Evolutionary conservation across 1,284 basidiomycete genomes (phyloP).

Genomic region (Amylostereum areolatum): DNA sequence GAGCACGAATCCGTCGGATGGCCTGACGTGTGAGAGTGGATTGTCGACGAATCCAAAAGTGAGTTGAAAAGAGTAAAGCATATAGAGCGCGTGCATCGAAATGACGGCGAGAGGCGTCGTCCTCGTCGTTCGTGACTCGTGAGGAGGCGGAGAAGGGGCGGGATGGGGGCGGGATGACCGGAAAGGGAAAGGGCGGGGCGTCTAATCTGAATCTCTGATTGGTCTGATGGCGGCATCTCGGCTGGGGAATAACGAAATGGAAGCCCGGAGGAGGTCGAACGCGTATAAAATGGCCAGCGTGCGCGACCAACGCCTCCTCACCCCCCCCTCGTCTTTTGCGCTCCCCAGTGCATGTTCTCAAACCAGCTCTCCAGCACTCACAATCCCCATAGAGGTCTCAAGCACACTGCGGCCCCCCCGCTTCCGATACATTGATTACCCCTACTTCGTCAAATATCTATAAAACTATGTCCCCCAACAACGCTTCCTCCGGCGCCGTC

Average conservation of each 20-base stretch:
- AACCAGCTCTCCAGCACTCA: constrained; percentile 79
- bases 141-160: no score
- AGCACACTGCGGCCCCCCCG: constrained; percentile 63
- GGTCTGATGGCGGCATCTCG: not conserved
- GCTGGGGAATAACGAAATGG: not conserved
- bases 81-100: no score
- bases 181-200: no score
- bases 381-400: constrained; percentile 71
- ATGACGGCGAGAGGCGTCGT: no score
- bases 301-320: not conserved
- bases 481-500: constrained; percentile 52
- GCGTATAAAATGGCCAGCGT: not conserved
- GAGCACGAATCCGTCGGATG: no score
- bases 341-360: constrained; percentile 71
- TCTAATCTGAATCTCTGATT: no score
- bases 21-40: no score
- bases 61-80: no score
- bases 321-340: constrained; percentile 1
- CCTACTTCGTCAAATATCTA: constrained; percentile 14
- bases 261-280: not conserved
- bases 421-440: constrained; percentile 44
- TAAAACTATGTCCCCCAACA: constrained; percentile 45
- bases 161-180: no score
- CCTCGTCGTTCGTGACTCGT: no score
- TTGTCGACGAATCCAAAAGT: no score